These are phyloP conservation scores for Ambispora gerdemannii DNA, from an alignment of 192 early-diverging fungal species.

Conservation along the genomic window DNA sequence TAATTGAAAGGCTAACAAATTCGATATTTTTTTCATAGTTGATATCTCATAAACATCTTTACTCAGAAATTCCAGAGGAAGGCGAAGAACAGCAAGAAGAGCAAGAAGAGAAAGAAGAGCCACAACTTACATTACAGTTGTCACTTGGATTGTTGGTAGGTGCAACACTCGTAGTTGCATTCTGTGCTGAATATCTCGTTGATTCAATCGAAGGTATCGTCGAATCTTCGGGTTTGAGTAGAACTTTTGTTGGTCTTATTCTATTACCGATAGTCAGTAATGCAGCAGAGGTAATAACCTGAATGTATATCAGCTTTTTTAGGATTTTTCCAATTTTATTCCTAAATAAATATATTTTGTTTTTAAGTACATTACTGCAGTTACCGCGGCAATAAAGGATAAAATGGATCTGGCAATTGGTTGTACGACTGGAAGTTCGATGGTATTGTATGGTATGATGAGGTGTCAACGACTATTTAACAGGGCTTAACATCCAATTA, in stretches of 20 bases:
- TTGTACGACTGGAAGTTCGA: slow-evolving; percentile 74
- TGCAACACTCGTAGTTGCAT: slow-evolving; percentile 65
- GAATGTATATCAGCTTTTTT: too few species aligned
- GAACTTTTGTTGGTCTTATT: slow-evolving; percentile 91
- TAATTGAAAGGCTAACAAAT: background rate
- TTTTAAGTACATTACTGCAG: slow-evolving; percentile 76
- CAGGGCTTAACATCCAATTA: too few species aligned
- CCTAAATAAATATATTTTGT: slow-evolving; percentile 29
- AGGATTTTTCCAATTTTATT: too few species aligned
- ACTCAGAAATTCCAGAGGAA: too few species aligned
- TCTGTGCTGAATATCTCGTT: slow-evolving; percentile 80
- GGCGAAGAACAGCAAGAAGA: slow-evolving; percentile 34
- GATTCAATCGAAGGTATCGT: slow-evolving; percentile 72
- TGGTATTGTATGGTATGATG: slow-evolving; percentile 43
- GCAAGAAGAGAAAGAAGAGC: slow-evolving; percentile 56
- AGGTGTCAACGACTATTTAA: too few species aligned
- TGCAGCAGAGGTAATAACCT: slow-evolving; percentile 43
- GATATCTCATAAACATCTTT: slow-evolving; percentile 71
- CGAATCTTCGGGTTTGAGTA: slow-evolving; percentile 58
- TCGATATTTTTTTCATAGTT: slow-evolving; percentile 43
- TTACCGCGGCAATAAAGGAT: slow-evolving; percentile 81
- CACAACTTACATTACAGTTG: slow-evolving; percentile 55
- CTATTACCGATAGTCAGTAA: slow-evolving; percentile 88
- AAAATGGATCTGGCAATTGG: slow-evolving; percentile 82
- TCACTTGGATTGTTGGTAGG: slow-evolving; percentile 56